Conservation (phyloP, 345 rosid genomes). For the Trapa incisa region DNA sequence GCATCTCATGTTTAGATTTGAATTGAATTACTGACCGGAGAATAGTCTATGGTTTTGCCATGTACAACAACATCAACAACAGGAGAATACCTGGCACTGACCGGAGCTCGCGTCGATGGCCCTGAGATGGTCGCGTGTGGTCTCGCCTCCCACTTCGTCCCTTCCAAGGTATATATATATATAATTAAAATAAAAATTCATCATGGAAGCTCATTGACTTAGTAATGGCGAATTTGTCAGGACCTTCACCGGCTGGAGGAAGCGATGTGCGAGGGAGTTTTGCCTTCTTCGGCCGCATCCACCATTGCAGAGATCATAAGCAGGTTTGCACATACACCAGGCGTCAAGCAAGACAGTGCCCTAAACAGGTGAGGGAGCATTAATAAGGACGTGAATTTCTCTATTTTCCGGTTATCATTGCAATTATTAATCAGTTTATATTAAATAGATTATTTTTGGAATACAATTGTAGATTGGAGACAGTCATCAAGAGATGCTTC, state of each 20-base stretch:
- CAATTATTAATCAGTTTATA: background rate
- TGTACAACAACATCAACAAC: too few species aligned
- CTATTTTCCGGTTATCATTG: too few species aligned
- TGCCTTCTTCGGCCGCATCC: background rate
- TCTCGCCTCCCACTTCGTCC: constrained; percentile 15
- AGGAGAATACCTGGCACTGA: constrained; percentile 10
- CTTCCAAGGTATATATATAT: constrained; percentile 2
- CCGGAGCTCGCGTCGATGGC: constrained; percentile 9
- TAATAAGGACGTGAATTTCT: too few species aligned
- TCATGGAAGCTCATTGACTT: too few species aligned
- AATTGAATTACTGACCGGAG: too few species aligned
- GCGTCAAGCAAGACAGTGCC: constrained; percentile 10
- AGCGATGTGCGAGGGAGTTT: constrained; percentile 1
- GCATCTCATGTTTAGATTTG: too few species aligned
- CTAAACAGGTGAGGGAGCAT: constrained; percentile 4
- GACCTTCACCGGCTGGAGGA: constrained; percentile 2
- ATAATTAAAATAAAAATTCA: too few species aligned
- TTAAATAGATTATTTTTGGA: too few species aligned
- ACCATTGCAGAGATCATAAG: constrained; percentile 4
- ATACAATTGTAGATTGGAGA: constrained; percentile 6
- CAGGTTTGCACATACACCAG: constrained; percentile 7
- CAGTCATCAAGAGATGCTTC: constrained; percentile 16
- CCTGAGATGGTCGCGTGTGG: constrained; percentile 16
- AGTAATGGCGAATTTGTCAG: background rate
- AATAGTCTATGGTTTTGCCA: too few species aligned